Percentiles rank a stretch among this genome's conserved stretches.
Evolutionary conservation across 352 stramenopile genomes (phyloP).

Genomic region (Phytophthora lateralis): DNA sequence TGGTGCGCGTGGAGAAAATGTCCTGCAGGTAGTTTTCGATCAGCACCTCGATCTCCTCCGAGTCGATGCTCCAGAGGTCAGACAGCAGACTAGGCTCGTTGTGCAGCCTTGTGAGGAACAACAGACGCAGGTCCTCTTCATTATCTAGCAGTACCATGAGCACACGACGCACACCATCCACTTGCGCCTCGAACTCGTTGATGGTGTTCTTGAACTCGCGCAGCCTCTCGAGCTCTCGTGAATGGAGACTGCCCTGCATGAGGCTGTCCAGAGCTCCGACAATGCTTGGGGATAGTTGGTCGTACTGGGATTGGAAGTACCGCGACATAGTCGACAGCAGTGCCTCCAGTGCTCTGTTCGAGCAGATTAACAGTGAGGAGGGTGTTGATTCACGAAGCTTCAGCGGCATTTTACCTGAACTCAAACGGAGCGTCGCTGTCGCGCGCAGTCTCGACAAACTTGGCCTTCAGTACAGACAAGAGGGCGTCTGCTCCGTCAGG

Average conservation of each 20-base stretch:
- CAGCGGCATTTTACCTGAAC: conserved; percentile 38
- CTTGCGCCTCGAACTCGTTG: conserved; percentile 74
- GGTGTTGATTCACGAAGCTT: not conserved
- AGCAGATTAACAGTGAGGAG: not conserved
- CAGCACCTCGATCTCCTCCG: conserved; percentile 62
- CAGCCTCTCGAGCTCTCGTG: conserved; percentile 61
- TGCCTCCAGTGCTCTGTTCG: conserved; percentile 47
- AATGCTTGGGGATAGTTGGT: conserved; percentile 47
- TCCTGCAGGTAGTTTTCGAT: conserved; percentile 70
- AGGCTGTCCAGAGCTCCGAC: conserved; percentile 52
- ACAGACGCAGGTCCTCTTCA: conserved; percentile 68
- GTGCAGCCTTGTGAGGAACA: conserved; percentile 62
- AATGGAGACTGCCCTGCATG: conserved; percentile 47
- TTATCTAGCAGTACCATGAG: conserved; percentile 77
- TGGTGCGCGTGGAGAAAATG: conserved; percentile 72
- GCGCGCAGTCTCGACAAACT: conserved; percentile 47
- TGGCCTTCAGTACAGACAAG: conserved; percentile 49
- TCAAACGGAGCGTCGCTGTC: conserved; percentile 57
- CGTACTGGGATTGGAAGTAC: conserved; percentile 62
- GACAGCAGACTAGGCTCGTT: conserved; percentile 39
- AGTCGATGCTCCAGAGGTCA: conserved; percentile 54
- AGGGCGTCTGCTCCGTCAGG: conserved; percentile 46
- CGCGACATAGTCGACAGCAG: conserved; percentile 58
- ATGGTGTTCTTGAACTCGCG: conserved; percentile 78
- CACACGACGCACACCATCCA: conserved; percentile 60